These are phyloP conservation scores for Cyclocybe aegerita DNA, from an alignment of 768 basidiomycete species.

Conservation along the genomic window DNA sequence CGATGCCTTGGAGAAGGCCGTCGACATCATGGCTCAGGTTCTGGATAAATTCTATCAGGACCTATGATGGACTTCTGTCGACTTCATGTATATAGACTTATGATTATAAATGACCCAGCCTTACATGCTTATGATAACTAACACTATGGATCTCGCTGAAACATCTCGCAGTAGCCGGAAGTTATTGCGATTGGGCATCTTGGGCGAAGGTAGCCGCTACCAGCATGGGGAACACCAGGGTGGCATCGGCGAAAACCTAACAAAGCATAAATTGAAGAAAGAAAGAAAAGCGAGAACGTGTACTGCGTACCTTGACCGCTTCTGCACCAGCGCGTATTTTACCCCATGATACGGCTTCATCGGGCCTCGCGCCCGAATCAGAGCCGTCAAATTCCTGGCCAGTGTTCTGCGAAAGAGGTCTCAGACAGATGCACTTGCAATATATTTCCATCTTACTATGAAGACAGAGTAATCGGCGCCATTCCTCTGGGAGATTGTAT, in stretches of 20 bases:
- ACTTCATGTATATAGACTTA: not conserved
- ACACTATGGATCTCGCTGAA: not conserved
- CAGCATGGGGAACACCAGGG: constrained; percentile 90
- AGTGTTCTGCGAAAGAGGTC: constrained; percentile 66
- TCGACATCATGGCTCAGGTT: constrained; percentile 44
- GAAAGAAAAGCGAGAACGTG: constrained; percentile 20
- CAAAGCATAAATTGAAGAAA: not conserved
- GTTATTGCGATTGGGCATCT: constrained; percentile 18
- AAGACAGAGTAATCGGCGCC: constrained; percentile 98
- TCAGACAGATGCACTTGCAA: not conserved
- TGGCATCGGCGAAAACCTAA: constrained; percentile 93
- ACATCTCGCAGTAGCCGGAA: not conserved
- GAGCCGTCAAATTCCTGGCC: constrained; percentile 99
- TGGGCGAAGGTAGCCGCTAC: constrained; percentile 93
- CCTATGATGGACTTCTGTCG: not conserved
- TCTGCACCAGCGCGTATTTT: constrained; percentile 89
- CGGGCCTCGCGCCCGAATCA: constrained; percentile 94
- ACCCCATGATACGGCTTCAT: constrained; percentile 98
- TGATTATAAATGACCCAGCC: not conserved
- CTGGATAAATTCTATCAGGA: constrained; percentile 41
- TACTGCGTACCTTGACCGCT: constrained; percentile 66
- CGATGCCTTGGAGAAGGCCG: constrained; percentile 44
- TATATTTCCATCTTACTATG: constrained; percentile 55
- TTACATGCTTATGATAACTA: not conserved
- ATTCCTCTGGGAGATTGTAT: constrained; percentile 40